Evolutionary conservation across 306 rosid genomes (phyloP), one percentile per base, ranked within the genome.

Genomic region (Delonix regia): DNA sequence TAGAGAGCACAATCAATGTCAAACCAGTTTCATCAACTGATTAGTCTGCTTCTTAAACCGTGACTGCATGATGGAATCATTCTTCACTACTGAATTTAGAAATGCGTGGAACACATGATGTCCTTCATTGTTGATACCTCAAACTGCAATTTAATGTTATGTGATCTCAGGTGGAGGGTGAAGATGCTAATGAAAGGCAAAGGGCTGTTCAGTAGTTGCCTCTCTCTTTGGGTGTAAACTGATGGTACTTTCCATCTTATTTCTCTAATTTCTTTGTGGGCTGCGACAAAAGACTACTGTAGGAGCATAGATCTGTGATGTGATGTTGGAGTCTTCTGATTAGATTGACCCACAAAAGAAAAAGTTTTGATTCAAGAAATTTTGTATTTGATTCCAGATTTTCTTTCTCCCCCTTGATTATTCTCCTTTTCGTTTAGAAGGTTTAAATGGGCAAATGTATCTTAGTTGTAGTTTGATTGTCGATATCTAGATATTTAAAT

Each of bases 171-270:
- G 86, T 86, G 76, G 89, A 82, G 84, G 79, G 65, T 15, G 98
- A 90, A 60, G 90, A 80, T 69, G 84, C 56, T 3, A 80, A 44
- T 7, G 89, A 79, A 75, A 86, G 92, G 68, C 90, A 84, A 79
- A 88, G 81, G 87, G 51, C 52, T 27, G 86, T 83, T 21, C 88
- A 83, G n/a, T 89, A 83, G 81, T 34, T 73, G 82, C 61, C 66
- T 11, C 74, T 60, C 4, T 13, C 27, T 3, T 15, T 70, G 65
- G 78, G 33, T 70, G 47, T 41, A 41, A 4, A 61, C 41, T 55
- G 39, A 7, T 53, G 75, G 66, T 13, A 41, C 9, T 41, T 60
- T 60, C 66, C 41, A 28, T 12, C 12, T 64, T 21, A 38, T 9
- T 63, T 63, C 47, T n/a, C 22, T 10, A 33, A 38, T 65, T 19